Conservation (phyloP, 257 asterid genomes). For the Hygrophila difformis region DNA sequence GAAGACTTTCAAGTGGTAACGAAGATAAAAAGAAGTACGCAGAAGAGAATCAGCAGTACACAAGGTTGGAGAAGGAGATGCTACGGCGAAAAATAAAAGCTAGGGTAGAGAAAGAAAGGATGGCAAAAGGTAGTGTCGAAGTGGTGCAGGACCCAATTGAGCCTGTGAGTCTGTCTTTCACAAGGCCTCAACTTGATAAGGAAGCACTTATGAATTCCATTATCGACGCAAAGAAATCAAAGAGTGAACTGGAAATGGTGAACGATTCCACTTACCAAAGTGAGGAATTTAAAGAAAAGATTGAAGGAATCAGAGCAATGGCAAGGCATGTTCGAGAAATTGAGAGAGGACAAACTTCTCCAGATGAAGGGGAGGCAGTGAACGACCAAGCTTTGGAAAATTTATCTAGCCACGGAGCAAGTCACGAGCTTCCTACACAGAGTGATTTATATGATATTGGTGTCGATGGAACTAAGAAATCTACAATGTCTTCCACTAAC, state of each 20-base stretch:
- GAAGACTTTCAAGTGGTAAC: slow-evolving; percentile 24
- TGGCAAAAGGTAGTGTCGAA: slow-evolving; percentile 49
- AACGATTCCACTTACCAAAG: slow-evolving; percentile 22
- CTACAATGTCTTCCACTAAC: slow-evolving; percentile 16
- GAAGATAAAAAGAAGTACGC: slow-evolving; percentile 25
- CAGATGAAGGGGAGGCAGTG: slow-evolving; percentile 22
- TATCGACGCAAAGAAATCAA: slow-evolving; percentile 34
- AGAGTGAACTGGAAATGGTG: slow-evolving; percentile 12
- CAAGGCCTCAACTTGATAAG: slow-evolving; percentile 71
- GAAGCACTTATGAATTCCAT: slow-evolving; percentile 47
- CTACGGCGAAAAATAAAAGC: slow-evolving; percentile 62
- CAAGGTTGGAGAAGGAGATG: slow-evolving; percentile 74
- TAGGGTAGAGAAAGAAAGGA: slow-evolving; percentile 41
- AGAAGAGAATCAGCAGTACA: slow-evolving; percentile 26
- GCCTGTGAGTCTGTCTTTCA: slow-evolving; percentile 24
- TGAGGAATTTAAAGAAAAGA: slow-evolving; percentile 35
- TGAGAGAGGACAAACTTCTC: slow-evolving; percentile 34
- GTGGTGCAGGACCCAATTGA: slow-evolving; percentile 37
- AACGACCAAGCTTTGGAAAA: slow-evolving; percentile 22
- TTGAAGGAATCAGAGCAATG: slow-evolving; percentile 65
- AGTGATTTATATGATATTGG: slow-evolving; percentile 16
- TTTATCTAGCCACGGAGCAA: slow-evolving; percentile 15
- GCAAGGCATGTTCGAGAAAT: slow-evolving; percentile 62
- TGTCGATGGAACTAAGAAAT: slow-evolving; percentile 21
- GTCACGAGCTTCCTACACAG: slow-evolving; percentile 18